Evolutionary conservation across 2,329 filamentous ascomycete species (phyloP).

Genomic region (Colletotrichum neosansevieriae): DNA sequence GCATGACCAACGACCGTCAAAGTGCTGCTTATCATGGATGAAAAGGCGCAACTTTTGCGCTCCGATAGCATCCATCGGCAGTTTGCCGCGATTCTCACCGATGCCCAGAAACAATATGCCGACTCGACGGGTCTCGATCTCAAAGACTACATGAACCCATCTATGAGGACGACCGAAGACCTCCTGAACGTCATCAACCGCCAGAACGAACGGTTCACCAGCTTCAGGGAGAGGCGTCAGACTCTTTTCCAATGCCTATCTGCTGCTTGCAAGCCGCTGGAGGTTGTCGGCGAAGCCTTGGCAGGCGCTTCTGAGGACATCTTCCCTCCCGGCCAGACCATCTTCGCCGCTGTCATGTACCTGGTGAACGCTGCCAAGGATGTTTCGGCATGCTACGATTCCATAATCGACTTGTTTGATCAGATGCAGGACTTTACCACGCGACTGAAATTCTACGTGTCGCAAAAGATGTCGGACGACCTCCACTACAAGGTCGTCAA

Average conservation of each 20-base stretch:
- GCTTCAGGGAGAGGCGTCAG: conserved; percentile 52
- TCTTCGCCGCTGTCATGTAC: conserved; percentile 58
- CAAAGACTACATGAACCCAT: conserved; percentile 49
- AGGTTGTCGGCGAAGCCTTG: conserved; percentile 54
- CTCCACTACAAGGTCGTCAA: conserved; percentile 54
- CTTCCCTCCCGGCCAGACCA: conserved; percentile 55
- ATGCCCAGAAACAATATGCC: conserved; percentile 50
- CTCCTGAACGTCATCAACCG: conserved; percentile 48
- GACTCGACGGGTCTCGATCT: conserved; percentile 47
- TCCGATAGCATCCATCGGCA: conserved; percentile 35
- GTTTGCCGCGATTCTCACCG: conserved; percentile 48
- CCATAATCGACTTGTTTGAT: conserved; percentile 58
- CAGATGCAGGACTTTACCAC: conserved; percentile 58
- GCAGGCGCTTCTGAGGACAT: conserved; percentile 52
- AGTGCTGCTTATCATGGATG: conserved; percentile 15
- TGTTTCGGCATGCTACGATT: conserved; percentile 59
- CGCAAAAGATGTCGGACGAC: conserved; percentile 52
- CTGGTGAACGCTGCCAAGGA: conserved; percentile 58
- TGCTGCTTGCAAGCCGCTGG: conserved; percentile 51
- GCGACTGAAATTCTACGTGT: conserved; percentile 56
- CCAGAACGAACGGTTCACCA: conserved; percentile 52
- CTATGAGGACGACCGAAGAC: conserved; percentile 49
- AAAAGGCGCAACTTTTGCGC: conserved; percentile 27
- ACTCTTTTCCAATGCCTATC: conserved; percentile 50
- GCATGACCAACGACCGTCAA: no score